Evolutionary conservation across 2,329 filamentous ascomycete genomes (phyloP).

Genomic region (Fusarium sp.): DNA sequence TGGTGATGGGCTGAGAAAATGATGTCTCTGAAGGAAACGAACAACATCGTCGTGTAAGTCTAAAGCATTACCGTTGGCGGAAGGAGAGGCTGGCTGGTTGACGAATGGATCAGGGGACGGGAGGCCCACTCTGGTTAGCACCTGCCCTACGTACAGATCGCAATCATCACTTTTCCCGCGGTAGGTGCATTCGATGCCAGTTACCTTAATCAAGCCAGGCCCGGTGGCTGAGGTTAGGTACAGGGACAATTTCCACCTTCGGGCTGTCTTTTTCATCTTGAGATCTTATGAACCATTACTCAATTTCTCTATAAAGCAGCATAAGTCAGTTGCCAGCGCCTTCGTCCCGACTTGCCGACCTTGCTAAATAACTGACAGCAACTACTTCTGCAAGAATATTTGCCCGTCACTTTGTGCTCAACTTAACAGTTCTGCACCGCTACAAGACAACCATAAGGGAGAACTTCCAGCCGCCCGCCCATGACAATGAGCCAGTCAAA

Average conservation of each 20-base stretch:
- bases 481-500: slow-evolving; percentile 36
- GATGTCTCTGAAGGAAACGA: slow-evolving; percentile 1
- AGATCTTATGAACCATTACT: background rate
- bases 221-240: slow-evolving; percentile 18
- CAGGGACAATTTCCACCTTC: background rate
- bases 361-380: background rate
- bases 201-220: slow-evolving; percentile 2
- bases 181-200: slow-evolving; percentile 5
- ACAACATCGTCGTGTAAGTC: slow-evolving; percentile 16
- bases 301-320: background rate
- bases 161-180: slow-evolving; percentile 15
- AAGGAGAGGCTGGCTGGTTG: slow-evolving; percentile 9
- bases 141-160: slow-evolving; percentile 31
- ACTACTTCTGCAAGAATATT: slow-evolving; percentile 12
- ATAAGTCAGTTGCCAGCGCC: background rate
- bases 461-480: slow-evolving; percentile 37
- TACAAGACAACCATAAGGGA: slow-evolving; percentile 23
- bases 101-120: slow-evolving; percentile 27
- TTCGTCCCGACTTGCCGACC: background rate
- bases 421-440: slow-evolving; percentile 12
- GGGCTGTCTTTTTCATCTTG: background rate
- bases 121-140: slow-evolving; percentile 29
- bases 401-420: slow-evolving; percentile 36
- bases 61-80: slow-evolving; percentile 15
- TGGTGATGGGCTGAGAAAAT: background rate